Evolutionary conservation across 768 basidiomycete species (phyloP).

Genomic region (Pleurotus pulmonarius): DNA sequence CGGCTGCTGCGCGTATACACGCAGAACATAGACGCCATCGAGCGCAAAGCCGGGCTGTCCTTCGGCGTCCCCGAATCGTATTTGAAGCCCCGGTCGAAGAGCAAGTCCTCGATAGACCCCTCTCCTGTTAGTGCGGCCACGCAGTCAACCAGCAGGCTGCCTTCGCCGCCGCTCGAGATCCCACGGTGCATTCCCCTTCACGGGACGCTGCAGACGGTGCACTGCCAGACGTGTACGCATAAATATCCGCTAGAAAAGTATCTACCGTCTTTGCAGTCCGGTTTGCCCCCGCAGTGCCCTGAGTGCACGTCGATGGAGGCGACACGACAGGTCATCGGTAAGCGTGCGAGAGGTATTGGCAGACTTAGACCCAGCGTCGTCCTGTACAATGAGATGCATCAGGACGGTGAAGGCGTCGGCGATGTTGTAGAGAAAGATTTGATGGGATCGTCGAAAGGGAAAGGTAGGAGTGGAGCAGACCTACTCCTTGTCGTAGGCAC

Average conservation of each 20-base stretch:
- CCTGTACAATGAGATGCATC: constrained; percentile 86
- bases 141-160: constrained; percentile 28
- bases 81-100: constrained; percentile 48
- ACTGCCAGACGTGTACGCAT: constrained; percentile 79
- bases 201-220: constrained; percentile 74
- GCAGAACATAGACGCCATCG: constrained; percentile 91
- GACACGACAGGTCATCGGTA: constrained; percentile 69
- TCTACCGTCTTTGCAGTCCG: constrained; percentile 54
- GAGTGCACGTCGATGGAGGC: constrained; percentile 68
- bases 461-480: constrained; percentile 73
- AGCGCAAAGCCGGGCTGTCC: constrained; percentile 80
- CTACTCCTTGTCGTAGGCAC: constrained; percentile 88
- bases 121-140: constrained; percentile 11
- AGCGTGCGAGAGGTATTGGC: constrained; percentile 78
- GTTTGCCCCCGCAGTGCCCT: constrained; percentile 73
- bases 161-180: constrained; percentile 51
- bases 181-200: constrained; percentile 90
- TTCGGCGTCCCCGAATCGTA: constrained; percentile 79
- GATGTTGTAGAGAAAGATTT: constrained; percentile 80
- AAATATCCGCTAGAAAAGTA: constrained; percentile 63
- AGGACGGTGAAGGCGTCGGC: constrained; percentile 84
- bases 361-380: constrained; percentile 84
- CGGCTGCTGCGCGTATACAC: constrained; percentile 85
- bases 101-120: constrained; percentile 22
- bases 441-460: constrained; percentile 63